Percentiles rank a stretch among this genome's conserved stretches.
phyloP scores from a whole-genome alignment of 495 filamentous ascomycete genomes.

The Lophiostoma macrostomum region DNA sequence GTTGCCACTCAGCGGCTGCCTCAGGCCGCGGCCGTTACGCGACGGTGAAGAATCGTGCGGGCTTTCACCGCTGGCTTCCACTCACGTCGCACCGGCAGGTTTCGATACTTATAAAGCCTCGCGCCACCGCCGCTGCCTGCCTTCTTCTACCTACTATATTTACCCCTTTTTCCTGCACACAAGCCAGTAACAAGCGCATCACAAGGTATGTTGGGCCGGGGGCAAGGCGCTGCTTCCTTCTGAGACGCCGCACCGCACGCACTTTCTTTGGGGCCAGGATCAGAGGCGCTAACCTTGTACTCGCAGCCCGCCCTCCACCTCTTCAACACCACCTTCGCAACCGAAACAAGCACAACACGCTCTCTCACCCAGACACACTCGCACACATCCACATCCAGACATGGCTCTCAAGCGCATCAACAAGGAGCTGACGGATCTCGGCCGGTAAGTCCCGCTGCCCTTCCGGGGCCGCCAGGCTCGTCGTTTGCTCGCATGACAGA shows the following conservation, averaged over 20 bases:
- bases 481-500: constrained; percentile 32
- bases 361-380: constrained; percentile 32
- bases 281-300: constrained; percentile 31
- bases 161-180: background rate
- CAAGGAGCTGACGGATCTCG: constrained; percentile 99
- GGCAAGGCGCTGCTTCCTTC: constrained; percentile 23
- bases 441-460: constrained; percentile 67
- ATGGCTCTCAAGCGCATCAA: constrained; percentile 99
- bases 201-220: constrained; percentile 21
- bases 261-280: constrained; percentile 26
- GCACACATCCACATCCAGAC: constrained; percentile 41
- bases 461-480: constrained; percentile 1
- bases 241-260: constrained; percentile 30
- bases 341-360: constrained; percentile 20
- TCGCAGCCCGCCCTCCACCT: constrained; percentile 31
- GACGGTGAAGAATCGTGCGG: constrained; percentile 21
- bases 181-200: background rate
- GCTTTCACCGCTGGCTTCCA: constrained; percentile 14
- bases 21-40: constrained; percentile 5
- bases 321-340: constrained; percentile 30
- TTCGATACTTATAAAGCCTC: constrained; percentile 21
- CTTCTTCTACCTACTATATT: constrained; percentile 8
- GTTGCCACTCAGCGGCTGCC: constrained; percentile 11
- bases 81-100: background rate
- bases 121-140: constrained; percentile 11